Conservation (phyloP, 306 rosid species). For the Prunus mume region DNA sequence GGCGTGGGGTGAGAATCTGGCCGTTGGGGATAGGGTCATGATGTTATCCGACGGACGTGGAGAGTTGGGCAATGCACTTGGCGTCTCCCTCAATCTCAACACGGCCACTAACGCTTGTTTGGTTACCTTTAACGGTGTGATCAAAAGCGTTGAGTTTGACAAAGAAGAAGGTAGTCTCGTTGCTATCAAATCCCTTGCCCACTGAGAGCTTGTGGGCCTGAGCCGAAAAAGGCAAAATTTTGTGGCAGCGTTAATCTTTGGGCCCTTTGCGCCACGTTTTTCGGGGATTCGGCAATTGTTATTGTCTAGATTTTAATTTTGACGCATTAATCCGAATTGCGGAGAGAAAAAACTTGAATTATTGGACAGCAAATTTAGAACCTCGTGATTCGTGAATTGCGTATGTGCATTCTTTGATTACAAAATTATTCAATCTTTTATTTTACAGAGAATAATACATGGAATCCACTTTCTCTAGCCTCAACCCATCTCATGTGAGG, state of each 20-base stretch:
- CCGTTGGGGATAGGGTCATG: constrained; percentile 3
- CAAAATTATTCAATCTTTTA: not conserved
- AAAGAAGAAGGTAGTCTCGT: not conserved
- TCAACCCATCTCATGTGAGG: not conserved
- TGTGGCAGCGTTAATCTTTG: not conserved
- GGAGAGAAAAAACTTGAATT: too few relatives aligned
- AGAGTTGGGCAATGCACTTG: constrained; percentile 18
- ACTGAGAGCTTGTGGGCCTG: not conserved
- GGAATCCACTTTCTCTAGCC: not conserved
- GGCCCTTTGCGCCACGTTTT: too few relatives aligned
- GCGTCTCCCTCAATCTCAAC: not conserved
- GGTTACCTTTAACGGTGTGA: constrained; percentile 21
- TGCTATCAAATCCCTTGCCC: not conserved
- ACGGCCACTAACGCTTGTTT: not conserved
- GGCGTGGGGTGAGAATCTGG: constrained; percentile 28
- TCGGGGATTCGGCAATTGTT: too few relatives aligned
- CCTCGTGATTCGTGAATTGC: not conserved
- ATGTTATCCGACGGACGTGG: constrained; percentile 23
- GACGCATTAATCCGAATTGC: too few relatives aligned
- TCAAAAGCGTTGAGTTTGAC: constrained; percentile 15
- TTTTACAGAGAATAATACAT: not conserved
- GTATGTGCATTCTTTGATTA: not conserved
- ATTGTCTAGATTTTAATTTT: too few relatives aligned
- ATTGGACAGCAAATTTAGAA: too few relatives aligned
- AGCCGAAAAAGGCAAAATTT: not conserved